phyloP scores from a whole-genome alignment of 106 monocot genomes.

The Dendrobium nobile region DNA sequence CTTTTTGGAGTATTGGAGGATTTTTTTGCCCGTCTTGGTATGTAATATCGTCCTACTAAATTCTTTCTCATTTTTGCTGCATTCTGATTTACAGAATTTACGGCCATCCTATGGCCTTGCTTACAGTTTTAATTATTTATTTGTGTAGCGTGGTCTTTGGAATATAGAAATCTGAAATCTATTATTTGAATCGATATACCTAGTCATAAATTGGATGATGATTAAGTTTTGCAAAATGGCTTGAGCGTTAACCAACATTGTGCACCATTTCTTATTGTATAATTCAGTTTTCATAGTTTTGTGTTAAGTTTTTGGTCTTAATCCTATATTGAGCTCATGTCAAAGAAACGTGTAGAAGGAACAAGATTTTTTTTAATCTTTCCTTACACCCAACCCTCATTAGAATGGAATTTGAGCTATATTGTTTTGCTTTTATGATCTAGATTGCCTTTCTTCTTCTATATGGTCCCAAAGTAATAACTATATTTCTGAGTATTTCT shows the following conservation, averaged over 20 bases:
- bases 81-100: background rate
- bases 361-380: background rate
- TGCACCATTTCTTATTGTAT: background rate
- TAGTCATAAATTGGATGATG: background rate
- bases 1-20: constrained; percentile 84
- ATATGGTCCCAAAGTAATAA: background rate
- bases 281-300: background rate
- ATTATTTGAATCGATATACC: background rate
- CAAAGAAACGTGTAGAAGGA: background rate
- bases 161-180: background rate
- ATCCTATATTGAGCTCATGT: background rate
- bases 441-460: background rate
- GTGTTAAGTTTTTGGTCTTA: background rate
- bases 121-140: background rate
- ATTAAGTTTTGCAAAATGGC: background rate
- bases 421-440: background rate
- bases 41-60: background rate
- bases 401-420: background rate
- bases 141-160: background rate
- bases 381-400: background rate
- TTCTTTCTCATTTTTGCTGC: background rate
- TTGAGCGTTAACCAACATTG: background rate
- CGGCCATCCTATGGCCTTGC: background rate
- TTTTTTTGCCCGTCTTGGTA: constrained; percentile 93
- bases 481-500: background rate